Conservation (phyloP, 1,139 yeast species). For the Eremothecium coryli region DNA sequence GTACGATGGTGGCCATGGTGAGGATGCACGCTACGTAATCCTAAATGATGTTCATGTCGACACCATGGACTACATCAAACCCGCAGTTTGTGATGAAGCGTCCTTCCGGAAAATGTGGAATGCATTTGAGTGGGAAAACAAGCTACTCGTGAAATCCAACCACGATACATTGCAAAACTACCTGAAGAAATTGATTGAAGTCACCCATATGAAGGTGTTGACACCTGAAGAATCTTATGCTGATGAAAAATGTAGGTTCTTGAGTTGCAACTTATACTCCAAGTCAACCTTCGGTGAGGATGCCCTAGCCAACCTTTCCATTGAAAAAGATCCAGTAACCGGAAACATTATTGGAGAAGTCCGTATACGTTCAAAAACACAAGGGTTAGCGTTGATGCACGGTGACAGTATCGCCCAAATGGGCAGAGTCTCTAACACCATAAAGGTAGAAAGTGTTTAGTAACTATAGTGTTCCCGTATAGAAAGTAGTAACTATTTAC, state of each 20-base stretch:
- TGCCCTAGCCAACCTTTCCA: conserved; percentile 90
- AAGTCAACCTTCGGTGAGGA: conserved; percentile 95
- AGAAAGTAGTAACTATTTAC: conserved; percentile 1
- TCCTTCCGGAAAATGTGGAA: conserved; percentile 98
- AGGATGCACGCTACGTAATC: conserved; percentile 82
- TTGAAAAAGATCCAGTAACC: conserved; percentile 59
- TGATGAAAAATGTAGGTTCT: conserved; percentile 76
- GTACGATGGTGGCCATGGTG: conserved; percentile 92
- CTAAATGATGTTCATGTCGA: conserved; percentile 93
- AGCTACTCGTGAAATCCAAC: conserved; percentile 74
- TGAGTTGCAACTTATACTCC: conserved; percentile 90
- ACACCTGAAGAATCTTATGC: conserved; percentile 81
- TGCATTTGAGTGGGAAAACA: conserved; percentile 99
- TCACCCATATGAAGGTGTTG: conserved; percentile 89
- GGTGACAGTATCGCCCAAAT: conserved; percentile 88
- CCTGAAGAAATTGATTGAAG: conserved; percentile 64
- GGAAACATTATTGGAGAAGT: conserved; percentile 90
- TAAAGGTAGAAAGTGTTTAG: conserved; percentile 33
- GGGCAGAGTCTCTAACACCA: conserved; percentile 46
- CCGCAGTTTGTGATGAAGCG: conserved; percentile 80
- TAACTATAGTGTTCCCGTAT: conserved; percentile 1
- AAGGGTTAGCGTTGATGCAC: conserved; percentile 87
- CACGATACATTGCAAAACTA: conserved; percentile 66
- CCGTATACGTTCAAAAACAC: conserved; percentile 95
- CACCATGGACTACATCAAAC: conserved; percentile 94